Evolutionary conservation across 805 yeast genomes (phyloP).

Genomic region (Wickerhamomyces canadensis): DNA sequence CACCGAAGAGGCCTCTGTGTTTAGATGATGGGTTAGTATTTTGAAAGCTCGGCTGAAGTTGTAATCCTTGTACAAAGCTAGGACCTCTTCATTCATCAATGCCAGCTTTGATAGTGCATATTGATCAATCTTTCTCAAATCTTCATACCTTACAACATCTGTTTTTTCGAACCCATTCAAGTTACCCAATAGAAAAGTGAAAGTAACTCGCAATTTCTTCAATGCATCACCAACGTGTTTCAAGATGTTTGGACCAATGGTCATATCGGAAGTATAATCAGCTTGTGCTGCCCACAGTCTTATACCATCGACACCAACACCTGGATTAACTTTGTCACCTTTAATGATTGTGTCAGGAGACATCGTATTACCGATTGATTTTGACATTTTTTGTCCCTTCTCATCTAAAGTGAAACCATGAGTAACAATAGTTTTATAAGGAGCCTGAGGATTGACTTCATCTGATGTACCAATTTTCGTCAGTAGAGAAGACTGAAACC

Average conservation of each 20-base stretch:
- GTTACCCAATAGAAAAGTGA: constrained; percentile 78
- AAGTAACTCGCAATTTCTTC: constrained; percentile 78
- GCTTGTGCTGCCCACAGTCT: constrained; percentile 88
- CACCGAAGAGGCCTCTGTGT: constrained; percentile 67
- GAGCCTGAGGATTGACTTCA: constrained; percentile 36
- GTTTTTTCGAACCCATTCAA: constrained; percentile 37
- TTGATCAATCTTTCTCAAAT: constrained; percentile 49
- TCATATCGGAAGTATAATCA: constrained; percentile 78
- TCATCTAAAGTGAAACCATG: constrained; percentile 93
- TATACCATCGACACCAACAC: constrained; percentile 85
- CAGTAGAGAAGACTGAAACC: constrained; percentile 93
- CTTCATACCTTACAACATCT: constrained; percentile 32
- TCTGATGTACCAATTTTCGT: constrained; percentile 55
- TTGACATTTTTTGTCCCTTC: constrained; percentile 87
- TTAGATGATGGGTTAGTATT: constrained; percentile 64
- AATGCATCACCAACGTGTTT: constrained; percentile 73
- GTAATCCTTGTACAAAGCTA: constrained; percentile 44
- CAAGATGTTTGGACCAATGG: constrained; percentile 65
- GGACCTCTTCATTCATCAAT: constrained; percentile 37
- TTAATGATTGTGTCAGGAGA: constrained; percentile 62
- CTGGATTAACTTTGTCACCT: constrained; percentile 50
- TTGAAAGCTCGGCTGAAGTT: constrained; percentile 70
- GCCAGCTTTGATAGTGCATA: constrained; percentile 53
- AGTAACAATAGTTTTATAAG: constrained; percentile 73
- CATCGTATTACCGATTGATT: constrained; percentile 80